These are phyloP conservation scores for Neoscytalidium dimidiatum DNA, from an alignment of 2,329 filamentous ascomycete genomes.

Conservation along the genomic window DNA sequence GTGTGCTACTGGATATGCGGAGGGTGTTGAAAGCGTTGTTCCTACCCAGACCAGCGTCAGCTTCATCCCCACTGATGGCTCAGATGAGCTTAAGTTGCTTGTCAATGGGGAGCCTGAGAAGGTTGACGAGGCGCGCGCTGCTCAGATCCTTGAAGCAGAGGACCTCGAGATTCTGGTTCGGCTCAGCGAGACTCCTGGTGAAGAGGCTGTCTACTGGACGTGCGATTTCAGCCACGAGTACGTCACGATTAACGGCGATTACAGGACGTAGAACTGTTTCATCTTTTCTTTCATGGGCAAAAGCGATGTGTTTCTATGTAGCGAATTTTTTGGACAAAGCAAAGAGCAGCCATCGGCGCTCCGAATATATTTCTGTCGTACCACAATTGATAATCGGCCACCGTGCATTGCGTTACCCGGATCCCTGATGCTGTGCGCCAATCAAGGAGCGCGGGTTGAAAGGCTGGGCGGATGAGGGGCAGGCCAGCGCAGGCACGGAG, in stretches of 20 bases:
- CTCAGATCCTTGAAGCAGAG: conserved; percentile 75
- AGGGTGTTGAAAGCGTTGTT: conserved; percentile 64
- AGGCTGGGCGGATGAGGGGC: neutral
- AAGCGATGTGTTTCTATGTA: conserved; percentile 7
- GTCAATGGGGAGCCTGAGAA: conserved; percentile 78
- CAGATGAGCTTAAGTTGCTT: conserved; percentile 72
- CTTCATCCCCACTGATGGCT: conserved; percentile 77
- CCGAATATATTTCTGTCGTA: neutral
- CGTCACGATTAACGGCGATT: conserved; percentile 70
- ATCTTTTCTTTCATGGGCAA: neutral
- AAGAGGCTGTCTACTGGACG: conserved; percentile 77
- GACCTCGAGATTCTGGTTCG: conserved; percentile 76
- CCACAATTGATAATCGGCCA: neutral
- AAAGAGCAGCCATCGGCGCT: neutral
- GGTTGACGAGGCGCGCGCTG: conserved; percentile 75
- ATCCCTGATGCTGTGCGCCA: neutral
- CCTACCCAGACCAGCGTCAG: conserved; percentile 75
- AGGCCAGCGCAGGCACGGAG: neutral
- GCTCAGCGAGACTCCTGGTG: conserved; percentile 63
- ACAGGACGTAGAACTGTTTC: conserved; percentile 53
- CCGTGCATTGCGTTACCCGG: neutral
- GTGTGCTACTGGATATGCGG: conserved; percentile 85
- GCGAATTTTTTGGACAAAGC: neutral
- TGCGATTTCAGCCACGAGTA: conserved; percentile 88
- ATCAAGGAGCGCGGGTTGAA: conserved; percentile 5